Base-by-base conservation (phyloP, 2,329 filamentous ascomycete species). In the Colletotrichum tropicicola region DNA sequence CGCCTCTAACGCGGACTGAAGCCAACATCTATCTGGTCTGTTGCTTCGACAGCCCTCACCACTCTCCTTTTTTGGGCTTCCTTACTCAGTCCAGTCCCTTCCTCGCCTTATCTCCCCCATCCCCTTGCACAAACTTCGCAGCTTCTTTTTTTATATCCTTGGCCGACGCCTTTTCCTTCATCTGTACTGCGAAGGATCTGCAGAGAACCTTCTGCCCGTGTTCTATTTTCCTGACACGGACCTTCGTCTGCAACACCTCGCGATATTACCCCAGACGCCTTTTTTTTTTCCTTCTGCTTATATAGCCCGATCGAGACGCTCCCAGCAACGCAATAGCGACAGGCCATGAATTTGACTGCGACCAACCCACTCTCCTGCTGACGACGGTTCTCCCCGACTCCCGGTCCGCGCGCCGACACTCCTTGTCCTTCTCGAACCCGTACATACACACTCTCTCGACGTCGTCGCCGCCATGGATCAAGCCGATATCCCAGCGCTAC, bases 401-500 rank as follows among this genome's bases (percentile, higher is more conserved):
- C 28, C 54, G 47, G 55, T 45, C 52, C 44, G 21, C 52, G 62
- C 53, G 51, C 37, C 65, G 49, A 60, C 55, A 23, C 48, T 52
- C 30, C 23, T 41, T 32, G 12, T 13, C 41, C 27, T 45, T 15
- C 37, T 55, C 65, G 47, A 49, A 47, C n/a, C 44, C 30, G 39
- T 49, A 32, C 43, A 44, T 48, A 52, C 47, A 12, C 32, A 32
- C 43, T 13, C 21, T 23, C 6, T 28, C 47, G 52, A 43, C 47
- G 55, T 30, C 52, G n/a, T n/a, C 17, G 45, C 52, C 66, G 72
- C 68, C 68, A 88, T 91, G 88, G 88, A 91, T 73, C 88, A 90
- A 79, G 87, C 86, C 71, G 88, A 90, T 71, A 88, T 91, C 70
- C 88, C 88, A 51, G 85, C 86, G 75, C 84, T 91, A 70, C 82